Base-by-base conservation (phyloP, 306 rosid genomes). In the Astragalus glycyphyllos region DNA sequence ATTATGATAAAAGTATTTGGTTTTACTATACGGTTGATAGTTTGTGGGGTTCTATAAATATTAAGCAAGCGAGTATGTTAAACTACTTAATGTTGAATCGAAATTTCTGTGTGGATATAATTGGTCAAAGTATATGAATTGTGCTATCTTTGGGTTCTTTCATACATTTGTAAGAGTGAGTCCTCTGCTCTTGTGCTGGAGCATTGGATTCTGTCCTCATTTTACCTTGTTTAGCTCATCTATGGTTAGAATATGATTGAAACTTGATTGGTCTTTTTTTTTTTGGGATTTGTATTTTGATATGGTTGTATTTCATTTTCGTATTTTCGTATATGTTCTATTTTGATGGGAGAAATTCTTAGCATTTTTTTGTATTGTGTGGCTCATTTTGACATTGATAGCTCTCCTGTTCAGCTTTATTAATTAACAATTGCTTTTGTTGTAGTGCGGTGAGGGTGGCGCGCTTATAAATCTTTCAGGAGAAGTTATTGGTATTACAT, bases 361-460 rank as follows among this genome's bases (percentile, higher is more conserved):
- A 13, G 44, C 29, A 35, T n/a, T 58, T 17, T 20, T 11, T 14
- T 0, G 13, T 34, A n/a, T 58, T 14, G 26, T 15, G 13, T 37
- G 31, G 45, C n/a, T 38, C 65, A 7, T 7, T 58, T 35, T 58
- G n/a, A 35, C 65, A 14, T 57, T 32, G 23, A 58, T 32, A 32
- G 6, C 42, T 32, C 35, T 4, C 29, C 1, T 15, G 4, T 0
- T n/a, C n/a, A 14, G 13, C 8, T 59, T 59, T 59, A n/a, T n/a
- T n/a, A n/a, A 58, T 8, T 34, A 34, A 34, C 23, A 35, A 3
- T 58, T 58, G 11, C 12, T 34, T 58, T 35, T 58, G 40, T 56
- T 56, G 62, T 31, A 56, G 62, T 56, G 45, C 34, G 65, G 65
- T 8, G 65, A 58, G 44, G 65, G 65, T 32, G 65, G 65, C 7